Evolutionary conservation across 2,329 filamentous ascomycete genomes (phyloP).

Genomic region (Fusarium succisae): DNA sequence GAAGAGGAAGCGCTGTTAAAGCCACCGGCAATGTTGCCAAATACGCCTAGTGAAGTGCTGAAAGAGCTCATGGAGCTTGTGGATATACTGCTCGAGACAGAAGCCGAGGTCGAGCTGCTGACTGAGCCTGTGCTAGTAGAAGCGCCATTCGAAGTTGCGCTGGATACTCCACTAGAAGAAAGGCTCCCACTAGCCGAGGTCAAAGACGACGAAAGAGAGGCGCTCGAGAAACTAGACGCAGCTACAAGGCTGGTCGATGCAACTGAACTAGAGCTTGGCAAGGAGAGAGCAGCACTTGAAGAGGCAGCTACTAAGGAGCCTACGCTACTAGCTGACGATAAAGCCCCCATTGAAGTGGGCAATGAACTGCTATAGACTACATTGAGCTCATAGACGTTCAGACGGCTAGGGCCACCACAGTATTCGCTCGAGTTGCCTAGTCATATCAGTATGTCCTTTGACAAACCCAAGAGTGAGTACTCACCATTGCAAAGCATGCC

Average conservation of each 20-base stretch:
- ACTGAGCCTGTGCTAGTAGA: not conserved
- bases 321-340: not conserved
- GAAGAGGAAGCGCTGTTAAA: not conserved
- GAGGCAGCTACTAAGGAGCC: not conserved
- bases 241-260: not conserved
- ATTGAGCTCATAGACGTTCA: slow-evolving; percentile 49
- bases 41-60: not conserved
- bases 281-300: fast-evolving
- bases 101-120: not conserved
- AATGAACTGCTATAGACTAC: slow-evolving; percentile 9
- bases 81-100: fast-evolving
- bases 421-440: slow-evolving; percentile 48
- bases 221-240: fast-evolving
- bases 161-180: fast-evolving
- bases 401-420: slow-evolving; percentile 48
- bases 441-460: not conserved
- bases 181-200: fast-evolving
- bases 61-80: not conserved
- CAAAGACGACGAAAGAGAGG: fast-evolving
- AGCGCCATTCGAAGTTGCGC: not conserved
- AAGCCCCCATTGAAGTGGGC: not conserved
- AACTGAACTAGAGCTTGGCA: too few relatives aligned
- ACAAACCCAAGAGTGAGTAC: not conserved
- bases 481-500: slow-evolving; percentile 48
- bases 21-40: not conserved